phyloP scores from a whole-genome alignment of 2,329 filamentous ascomycete genomes.

The Magnaporthales sp. region DNA sequence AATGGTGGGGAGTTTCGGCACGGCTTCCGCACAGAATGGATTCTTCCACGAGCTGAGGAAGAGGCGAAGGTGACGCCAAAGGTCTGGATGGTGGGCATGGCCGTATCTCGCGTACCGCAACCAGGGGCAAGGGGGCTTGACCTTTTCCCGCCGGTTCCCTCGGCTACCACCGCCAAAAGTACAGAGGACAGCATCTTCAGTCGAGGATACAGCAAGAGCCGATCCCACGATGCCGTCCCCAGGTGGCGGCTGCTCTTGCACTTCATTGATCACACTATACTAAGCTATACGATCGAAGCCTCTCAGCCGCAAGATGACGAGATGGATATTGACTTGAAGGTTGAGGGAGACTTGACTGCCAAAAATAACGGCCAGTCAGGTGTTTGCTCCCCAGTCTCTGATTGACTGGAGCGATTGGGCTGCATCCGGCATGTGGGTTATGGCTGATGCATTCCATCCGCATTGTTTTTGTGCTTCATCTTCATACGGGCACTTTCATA shows the following conservation, averaged over 20 bases:
- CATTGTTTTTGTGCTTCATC: not conserved
- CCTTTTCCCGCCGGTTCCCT: conserved; percentile 9
- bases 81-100: conserved; percentile 57
- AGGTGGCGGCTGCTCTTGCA: conserved; percentile 63
- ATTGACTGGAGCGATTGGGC: not conserved
- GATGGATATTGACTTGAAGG: not conserved
- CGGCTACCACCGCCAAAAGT: not conserved
- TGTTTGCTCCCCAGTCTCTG: not conserved
- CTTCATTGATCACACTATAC: conserved; percentile 59
- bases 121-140: conserved; percentile 19
- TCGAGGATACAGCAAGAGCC: conserved; percentile 1
- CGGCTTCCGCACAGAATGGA: conserved; percentile 44
- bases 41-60: conserved; percentile 37
- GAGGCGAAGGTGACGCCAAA: conserved; percentile 36
- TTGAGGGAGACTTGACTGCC: not conserved
- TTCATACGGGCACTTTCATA: not conserved
- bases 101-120: conserved; percentile 54
- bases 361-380: not conserved
- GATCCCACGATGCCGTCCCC: conserved; percentile 14
- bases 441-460: not conserved
- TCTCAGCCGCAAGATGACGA: not conserved
- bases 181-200: not conserved
- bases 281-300: conserved; percentile 55
- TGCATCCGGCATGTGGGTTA: not conserved
- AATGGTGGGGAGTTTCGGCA: conserved; percentile 13